Conservation (phyloP, 352 stramenopile genomes). For the Lagenidium giganteum region DNA sequence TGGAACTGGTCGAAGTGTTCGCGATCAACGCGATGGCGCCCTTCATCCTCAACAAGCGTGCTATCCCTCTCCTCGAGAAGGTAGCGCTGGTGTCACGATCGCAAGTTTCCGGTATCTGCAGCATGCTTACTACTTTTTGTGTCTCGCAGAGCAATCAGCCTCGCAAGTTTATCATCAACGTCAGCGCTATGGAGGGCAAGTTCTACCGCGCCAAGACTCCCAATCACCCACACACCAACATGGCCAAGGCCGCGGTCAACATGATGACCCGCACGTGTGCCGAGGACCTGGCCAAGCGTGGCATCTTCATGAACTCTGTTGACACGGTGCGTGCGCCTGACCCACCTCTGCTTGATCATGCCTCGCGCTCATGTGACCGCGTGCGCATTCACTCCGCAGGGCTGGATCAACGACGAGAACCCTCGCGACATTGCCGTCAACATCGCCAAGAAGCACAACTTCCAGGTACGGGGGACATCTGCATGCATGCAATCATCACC, state of each 20-base stretch:
- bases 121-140: constrained; percentile 66
- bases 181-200: constrained; percentile 96
- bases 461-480: constrained; percentile 48
- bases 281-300: constrained; percentile 81
- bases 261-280: constrained; percentile 94
- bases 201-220: constrained; percentile 94
- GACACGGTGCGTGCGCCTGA: constrained; percentile 65
- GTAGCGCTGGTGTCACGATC: no score
- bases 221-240: constrained; percentile 95
- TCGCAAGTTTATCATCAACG: constrained; percentile 89
- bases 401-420: constrained; percentile 98
- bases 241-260: constrained; percentile 95
- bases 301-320: constrained; percentile 95
- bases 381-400: no score
- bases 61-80: constrained; percentile 57
- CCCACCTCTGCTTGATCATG: background rate
- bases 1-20: constrained; percentile 79
- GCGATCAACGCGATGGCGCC: constrained; percentile 93
- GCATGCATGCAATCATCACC: background rate
- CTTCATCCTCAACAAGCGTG: constrained; percentile 92
- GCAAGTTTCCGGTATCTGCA: constrained; percentile 81
- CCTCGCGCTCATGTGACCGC: background rate
- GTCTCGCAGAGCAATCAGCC: constrained; percentile 50
- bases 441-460: constrained; percentile 90
- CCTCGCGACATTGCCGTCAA: constrained; percentile 87